Evolutionary conservation across 2,329 filamentous ascomycete genomes (phyloP), one percentile per base, ranked within the genome.

Genomic region (Tolypocladium ovalisporum): DNA sequence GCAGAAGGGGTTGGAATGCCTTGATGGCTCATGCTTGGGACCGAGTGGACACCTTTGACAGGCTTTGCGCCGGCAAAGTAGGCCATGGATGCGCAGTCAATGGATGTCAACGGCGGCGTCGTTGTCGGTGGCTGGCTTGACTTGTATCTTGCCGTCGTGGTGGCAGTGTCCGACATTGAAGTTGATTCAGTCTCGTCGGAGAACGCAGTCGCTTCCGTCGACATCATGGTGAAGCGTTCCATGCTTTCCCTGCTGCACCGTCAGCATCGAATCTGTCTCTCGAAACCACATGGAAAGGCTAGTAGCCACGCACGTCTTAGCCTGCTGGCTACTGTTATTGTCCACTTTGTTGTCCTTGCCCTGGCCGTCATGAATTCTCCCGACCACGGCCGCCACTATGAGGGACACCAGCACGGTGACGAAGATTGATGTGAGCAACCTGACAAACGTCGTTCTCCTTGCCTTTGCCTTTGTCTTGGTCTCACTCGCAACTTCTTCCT

Each of bases 381-480:
- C 61, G 10, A 67, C 62, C 6, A 62, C 64, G 22, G 62, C 65
- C 8, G 65, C 65, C 2, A 65, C 62, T 17, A 65, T 58, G 8
- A 67, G 57, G 0, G 62, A 60, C 4, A 67, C 64, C 9, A 67
- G 56, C 6, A 64, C 60, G 4, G 62, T 57, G 54, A 66, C 60
- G 35, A 67, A 64, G 3, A 66, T 58, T 6, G 63, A 65, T 2
- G 65, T 56, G 44, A 63, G 27, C 24, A 67, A 58, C 24, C 62
- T 56, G 29, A 66, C 57, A 27, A 62, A 57, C 12, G 63, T 52
- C 5, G 59, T 62, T 24, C 58, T 64, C 24, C 56, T 60, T n/a
- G 55, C 39, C 39, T 59, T 59, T 24, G 59, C 56, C 32, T 54
- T 59, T 3, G 57, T 53, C 37, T 61, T 62, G 27, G 57, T 57